Evolutionary conservation across 495 filamentous ascomycete species (phyloP).

Genomic region (Glarea lozoyensis): DNA sequence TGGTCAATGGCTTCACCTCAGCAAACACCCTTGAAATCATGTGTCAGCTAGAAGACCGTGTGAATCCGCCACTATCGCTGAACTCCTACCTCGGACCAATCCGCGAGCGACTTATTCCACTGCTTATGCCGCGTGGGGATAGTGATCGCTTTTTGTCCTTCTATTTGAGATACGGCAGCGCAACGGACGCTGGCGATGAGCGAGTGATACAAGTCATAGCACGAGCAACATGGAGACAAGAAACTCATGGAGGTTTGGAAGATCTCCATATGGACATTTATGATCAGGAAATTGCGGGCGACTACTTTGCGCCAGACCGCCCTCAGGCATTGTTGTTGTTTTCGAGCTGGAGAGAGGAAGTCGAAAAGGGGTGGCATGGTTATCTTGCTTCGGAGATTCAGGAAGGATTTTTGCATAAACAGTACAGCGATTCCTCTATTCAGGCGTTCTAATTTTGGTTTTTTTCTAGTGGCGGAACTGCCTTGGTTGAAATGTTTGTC

Average conservation of each 20-base stretch:
- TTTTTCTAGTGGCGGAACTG: neutral
- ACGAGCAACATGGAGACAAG: slow-evolving; percentile 11
- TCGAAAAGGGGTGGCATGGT: slow-evolving; percentile 14
- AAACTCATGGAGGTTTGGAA: slow-evolving; percentile 1
- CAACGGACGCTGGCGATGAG: neutral
- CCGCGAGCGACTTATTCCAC: slow-evolving; percentile 5
- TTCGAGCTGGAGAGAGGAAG: slow-evolving; percentile 3
- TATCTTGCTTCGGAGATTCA: slow-evolving; percentile 7
- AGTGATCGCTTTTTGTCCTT: neutral
- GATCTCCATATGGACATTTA: slow-evolving; percentile 7
- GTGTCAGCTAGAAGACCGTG: neutral
- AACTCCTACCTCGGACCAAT: slow-evolving; percentile 5
- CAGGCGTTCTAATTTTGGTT: neutral
- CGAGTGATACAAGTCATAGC: slow-evolving; percentile 3
- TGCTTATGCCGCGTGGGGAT: slow-evolving; percentile 8
- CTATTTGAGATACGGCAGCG: slow-evolving; percentile 2
- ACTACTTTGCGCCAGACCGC: neutral
- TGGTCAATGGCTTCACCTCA: slow-evolving; percentile 3
- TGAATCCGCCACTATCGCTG: neutral
- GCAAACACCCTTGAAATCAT: slow-evolving; percentile 10
- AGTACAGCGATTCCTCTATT: neutral
- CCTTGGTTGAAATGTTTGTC: no score
- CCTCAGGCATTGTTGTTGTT: slow-evolving; percentile 1
- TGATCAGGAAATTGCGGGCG: neutral
- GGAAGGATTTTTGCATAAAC: neutral